These are phyloP conservation scores for Fusarium redolens DNA, from an alignment of 2,329 filamentous ascomycete species.

Conservation along the genomic window DNA sequence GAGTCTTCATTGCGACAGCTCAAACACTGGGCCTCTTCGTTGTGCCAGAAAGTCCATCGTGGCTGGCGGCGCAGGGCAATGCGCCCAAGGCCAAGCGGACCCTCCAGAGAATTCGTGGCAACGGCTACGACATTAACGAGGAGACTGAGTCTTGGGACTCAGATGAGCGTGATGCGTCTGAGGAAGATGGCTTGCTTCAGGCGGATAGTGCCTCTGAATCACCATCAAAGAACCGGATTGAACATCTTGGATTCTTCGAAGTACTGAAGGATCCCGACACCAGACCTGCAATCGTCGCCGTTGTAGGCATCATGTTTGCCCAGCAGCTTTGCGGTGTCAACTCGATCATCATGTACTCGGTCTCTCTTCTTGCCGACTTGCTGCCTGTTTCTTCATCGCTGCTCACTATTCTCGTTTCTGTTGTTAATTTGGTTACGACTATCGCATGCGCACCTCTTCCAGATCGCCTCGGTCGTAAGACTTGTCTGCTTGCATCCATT, in stretches of 20 bases:
- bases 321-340: constrained; percentile 97
- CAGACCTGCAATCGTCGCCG: constrained; percentile 80
- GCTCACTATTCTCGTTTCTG: constrained; percentile 87
- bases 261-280: constrained; percentile 76
- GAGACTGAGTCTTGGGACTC: constrained; percentile 75
- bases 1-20: constrained; percentile 72
- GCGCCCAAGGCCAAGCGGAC: constrained; percentile 71
- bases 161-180: constrained; percentile 59
- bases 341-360: constrained; percentile 98
- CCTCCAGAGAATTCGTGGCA: constrained; percentile 81
- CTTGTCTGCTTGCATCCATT: constrained; percentile 84
- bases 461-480: constrained; percentile 88
- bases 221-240: constrained; percentile 28
- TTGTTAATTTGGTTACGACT: constrained; percentile 87
- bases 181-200: constrained; percentile 77
- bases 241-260: constrained; percentile 69
- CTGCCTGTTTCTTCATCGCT: constrained; percentile 84
- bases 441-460: constrained; percentile 84
- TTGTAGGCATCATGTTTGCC: constrained; percentile 89
- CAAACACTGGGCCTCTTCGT: constrained; percentile 78
- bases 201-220: constrained; percentile 46
- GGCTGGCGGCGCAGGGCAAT: constrained; percentile 78
- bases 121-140: constrained; percentile 73
- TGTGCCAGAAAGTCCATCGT: constrained; percentile 89
- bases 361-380: constrained; percentile 84